These are phyloP conservation scores for Aureobasidium sp. DNA, from an alignment of 2,329 filamentous ascomycete species.

Conservation along the genomic window DNA sequence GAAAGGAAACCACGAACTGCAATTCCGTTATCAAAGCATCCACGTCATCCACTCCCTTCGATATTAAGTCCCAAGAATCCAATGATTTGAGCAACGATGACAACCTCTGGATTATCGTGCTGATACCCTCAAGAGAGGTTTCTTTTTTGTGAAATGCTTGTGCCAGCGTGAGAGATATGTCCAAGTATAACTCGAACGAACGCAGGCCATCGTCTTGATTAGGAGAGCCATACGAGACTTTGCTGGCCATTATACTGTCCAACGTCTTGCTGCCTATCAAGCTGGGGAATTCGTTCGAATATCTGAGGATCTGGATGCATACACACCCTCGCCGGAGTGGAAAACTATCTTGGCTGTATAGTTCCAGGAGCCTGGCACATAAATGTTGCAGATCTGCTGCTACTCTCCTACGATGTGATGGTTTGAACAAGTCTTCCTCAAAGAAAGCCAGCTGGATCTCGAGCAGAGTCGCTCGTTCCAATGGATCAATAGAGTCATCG, in stretches of 20 bases:
- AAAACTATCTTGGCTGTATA: slow-evolving; percentile 20
- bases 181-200: slow-evolving; percentile 31
- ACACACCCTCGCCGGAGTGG: slow-evolving; percentile 28
- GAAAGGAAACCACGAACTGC: slow-evolving; percentile 48
- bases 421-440: slow-evolving; percentile 10
- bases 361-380: slow-evolving; percentile 17
- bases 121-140: slow-evolving; percentile 24
- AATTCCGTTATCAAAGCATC: slow-evolving; percentile 46
- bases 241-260: slow-evolving; percentile 15
- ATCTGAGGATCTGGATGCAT: slow-evolving; percentile 20
- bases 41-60: slow-evolving; percentile 43
- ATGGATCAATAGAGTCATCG: slow-evolving; percentile 24
- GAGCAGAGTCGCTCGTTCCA: slow-evolving; percentile 33
- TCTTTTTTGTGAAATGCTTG: slow-evolving; percentile 33
- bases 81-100: neutral
- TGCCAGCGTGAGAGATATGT: slow-evolving; percentile 34
- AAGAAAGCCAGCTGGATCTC: slow-evolving; percentile 35
- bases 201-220: slow-evolving; percentile 30
- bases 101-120: slow-evolving; percentile 27
- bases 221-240: slow-evolving; percentile 15
- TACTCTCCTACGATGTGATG: slow-evolving; percentile 8
- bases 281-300: slow-evolving; percentile 21
- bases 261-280: slow-evolving; percentile 19
- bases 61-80: slow-evolving; percentile 25
- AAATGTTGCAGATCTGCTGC: neutral